Conservation (phyloP, 2,329 filamentous ascomycete species). For the Colletotrichum agaves region DNA sequence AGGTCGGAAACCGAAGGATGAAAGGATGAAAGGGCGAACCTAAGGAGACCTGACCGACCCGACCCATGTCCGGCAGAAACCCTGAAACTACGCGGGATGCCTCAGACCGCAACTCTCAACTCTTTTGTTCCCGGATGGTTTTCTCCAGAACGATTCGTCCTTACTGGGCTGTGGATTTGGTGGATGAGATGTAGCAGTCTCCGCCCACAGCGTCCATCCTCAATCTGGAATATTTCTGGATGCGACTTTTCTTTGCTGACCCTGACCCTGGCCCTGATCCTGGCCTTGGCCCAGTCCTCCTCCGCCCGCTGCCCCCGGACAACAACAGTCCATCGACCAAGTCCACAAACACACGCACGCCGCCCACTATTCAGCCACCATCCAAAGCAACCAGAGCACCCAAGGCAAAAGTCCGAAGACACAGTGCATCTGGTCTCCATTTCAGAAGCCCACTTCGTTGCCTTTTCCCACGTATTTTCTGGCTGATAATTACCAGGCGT, state of each 20-base stretch:
- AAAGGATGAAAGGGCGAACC: neutral
- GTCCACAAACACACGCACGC: neutral
- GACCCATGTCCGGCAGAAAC: slow-evolving; percentile 24
- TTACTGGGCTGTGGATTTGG: neutral
- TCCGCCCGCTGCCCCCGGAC: neutral
- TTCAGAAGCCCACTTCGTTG: slow-evolving; percentile 26
- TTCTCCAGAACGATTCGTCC: slow-evolving; percentile 26
- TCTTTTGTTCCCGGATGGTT: slow-evolving; percentile 16
- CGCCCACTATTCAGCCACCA: neutral
- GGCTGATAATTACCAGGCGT: neutral
- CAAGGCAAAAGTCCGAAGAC: slow-evolving; percentile 31
- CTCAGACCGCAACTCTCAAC: slow-evolving; percentile 36
- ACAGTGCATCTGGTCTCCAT: slow-evolving; percentile 28
- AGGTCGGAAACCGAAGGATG: neutral
- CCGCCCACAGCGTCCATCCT: slow-evolving; percentile 4
- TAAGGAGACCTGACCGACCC: neutral
- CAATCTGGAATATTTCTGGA: slow-evolving; percentile 35
- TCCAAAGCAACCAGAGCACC: neutral
- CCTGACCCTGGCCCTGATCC: too few relatives aligned
- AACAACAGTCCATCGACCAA: neutral
- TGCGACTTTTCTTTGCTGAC: slow-evolving; percentile 22
- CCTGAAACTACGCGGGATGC: slow-evolving; percentile 29
- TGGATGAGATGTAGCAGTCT: slow-evolving; percentile 11
- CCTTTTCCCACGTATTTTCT: neutral
- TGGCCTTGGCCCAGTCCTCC: neutral